Evolutionary conservation across 2,329 filamentous ascomycete species (phyloP), one percentile per base, ranked within the genome.

Genomic region (Aureobasidium sp.): DNA sequence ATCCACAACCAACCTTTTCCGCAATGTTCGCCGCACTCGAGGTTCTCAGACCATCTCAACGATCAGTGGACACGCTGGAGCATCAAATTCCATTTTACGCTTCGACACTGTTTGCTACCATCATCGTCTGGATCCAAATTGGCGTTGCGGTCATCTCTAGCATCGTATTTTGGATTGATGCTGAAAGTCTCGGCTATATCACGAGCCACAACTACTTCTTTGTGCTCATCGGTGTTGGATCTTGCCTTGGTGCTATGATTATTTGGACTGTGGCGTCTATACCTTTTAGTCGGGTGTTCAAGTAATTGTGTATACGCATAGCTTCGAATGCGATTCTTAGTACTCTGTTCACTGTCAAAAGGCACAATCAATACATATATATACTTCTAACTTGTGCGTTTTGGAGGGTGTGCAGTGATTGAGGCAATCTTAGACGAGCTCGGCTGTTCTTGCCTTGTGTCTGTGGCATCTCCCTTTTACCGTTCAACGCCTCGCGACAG

Each of bases 231-330:
- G 53, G 53, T 24, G 9, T 57, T 6, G 53, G 39, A 1, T 43
- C 17, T 24, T 44, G n/a, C 17, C 4, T 46, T 9, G 53, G 39
- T 27, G 39, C 29, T 8, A 24, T 46, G n/a, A 20, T 57, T 1
- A 5, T 57, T 2, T 44, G 39, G 53, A 44, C 39, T 36, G 1
- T 46, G 29, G 39, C n/a, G 1, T 44, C 20, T 34, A 57, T 57
- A 44, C 53, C 53, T 15, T 57, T 57, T 12, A 57, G 53, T 24
- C 53, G 41, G 10, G 53, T 57, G 6, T 57, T 57, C 41, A 57
- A 39, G 17, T 57, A 17, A 36, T 15, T n/a, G 5, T 12, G 9
- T 0, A 15, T 10, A 47, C 24, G 8, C 26, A 24, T 8, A 27
- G 24, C 26, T 47, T 17, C 15, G 26, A 3, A 9, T 34, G 32